Evolutionary conservation across 1,284 basidiomycete species (phyloP).

Genomic region (Moesziomyces globuligerus): DNA sequence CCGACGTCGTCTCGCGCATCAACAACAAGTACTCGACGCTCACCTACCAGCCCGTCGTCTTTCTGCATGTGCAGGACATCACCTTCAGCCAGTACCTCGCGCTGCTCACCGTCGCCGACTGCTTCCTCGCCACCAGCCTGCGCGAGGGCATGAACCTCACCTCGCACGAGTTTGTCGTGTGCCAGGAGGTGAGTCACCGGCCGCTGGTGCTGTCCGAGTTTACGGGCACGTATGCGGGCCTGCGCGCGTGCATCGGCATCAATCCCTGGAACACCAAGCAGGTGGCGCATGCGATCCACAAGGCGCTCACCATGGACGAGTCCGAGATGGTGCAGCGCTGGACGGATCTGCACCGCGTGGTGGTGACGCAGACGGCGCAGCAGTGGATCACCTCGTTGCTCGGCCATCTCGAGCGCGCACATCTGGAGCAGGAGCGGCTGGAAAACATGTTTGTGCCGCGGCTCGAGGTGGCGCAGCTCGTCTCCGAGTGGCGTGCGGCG

Average conservation of each 20-base stretch:
- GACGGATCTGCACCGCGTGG: conserved; percentile 86
- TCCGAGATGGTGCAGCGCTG: conserved; percentile 79
- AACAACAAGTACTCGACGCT: conserved; percentile 83
- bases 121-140: conserved; percentile 84
- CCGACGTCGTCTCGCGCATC: conserved; percentile 81
- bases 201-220: conserved; percentile 80
- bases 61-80: conserved; percentile 85
- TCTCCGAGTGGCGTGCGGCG: conserved; percentile 68
- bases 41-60: conserved; percentile 87
- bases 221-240: conserved; percentile 85
- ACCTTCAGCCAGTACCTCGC: conserved; percentile 87
- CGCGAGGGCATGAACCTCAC: conserved; percentile 87
- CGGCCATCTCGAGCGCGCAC: conserved; percentile 62
- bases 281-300: conserved; percentile 76
- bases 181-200: conserved; percentile 71
- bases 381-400: conserved; percentile 84
- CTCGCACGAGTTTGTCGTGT: conserved; percentile 83
- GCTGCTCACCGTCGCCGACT: conserved; percentile 82
- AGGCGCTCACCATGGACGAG: conserved; percentile 79
- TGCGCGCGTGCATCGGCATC: conserved; percentile 83
- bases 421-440: conserved; percentile 58
- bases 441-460: conserved; percentile 62
- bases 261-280: conserved; percentile 72
- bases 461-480: conserved; percentile 64
- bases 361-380: conserved; percentile 86